Evolutionary conservation across 2,329 filamentous ascomycete genomes (phyloP), one percentile per base, ranked within the genome.

Genomic region (Achaetomium macrosporum): DNA sequence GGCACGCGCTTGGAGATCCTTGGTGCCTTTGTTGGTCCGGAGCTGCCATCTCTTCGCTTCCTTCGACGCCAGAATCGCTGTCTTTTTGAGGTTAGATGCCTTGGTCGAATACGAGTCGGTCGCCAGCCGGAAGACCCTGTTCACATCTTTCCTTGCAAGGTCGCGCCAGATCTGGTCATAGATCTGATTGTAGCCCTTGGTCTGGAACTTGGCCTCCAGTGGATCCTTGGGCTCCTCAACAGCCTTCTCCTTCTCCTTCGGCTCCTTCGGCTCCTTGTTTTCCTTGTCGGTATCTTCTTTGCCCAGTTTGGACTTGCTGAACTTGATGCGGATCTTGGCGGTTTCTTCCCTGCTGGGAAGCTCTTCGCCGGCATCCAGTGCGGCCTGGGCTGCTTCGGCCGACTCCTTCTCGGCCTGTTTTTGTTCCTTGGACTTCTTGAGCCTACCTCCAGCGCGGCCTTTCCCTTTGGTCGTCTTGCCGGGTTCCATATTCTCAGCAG

Each of bases 141-240:
- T 88, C 56, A 96, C 87, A 68, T 96, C 90, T 68, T 96, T 96
- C 56, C 90, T 84, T 2, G 92, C 89, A 63, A 99, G 83, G 65
- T 99, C 93, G 59, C 92, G 87, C 85, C 90, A 95, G 60, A 97
- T 97, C 69, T 96, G 90, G 64, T 96, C 91, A 69, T 96, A 96
- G 53, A 99, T 92, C 69, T 95, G 91, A 65, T 95, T 90, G 73
- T 95, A 99, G 16, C 88, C 90, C 68, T 96, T 95, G 47, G 90
- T 93, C 60, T 88, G 85, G 70, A 88, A 93, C 55, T 79, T 79
- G 55, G 82, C 78, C 55, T 84, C 79, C 19, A 81, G 76, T 4
- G 72, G 64, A 49, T 80, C 77, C 36, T 75, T 72, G 9, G 73
- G 69, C 29, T 78, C 74, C 52, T 77, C 76, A 41, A 69, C 61